Base-by-base conservation (phyloP, 2,329 filamentous ascomycete species). In the Fusarium sp. region DNA sequence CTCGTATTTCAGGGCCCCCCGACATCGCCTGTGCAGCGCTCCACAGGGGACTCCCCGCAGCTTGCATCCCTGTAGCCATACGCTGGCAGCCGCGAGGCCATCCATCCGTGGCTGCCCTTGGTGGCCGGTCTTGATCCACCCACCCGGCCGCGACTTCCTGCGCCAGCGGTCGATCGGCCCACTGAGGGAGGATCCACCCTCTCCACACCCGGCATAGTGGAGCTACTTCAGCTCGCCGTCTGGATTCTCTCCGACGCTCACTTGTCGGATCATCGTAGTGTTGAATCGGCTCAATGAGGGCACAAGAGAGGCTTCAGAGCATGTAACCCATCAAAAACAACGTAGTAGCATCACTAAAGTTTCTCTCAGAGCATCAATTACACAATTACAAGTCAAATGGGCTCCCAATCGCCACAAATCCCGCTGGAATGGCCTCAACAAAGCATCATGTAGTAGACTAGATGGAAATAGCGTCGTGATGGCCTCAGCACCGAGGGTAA, bases 11-110 rank as follows among this genome's bases (percentile, higher is more conserved):
- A 64, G 40, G 65, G 56, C 65, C 62, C 59, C 34, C 49, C 68
- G 46, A 71, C 56, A 63, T 56, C 58, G 62, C 58, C 46, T 49
- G 56, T 67, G 54, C 49, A 58, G 59, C 53, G 50, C n/a, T 63
- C 62, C 59, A 69, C 68, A 67, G 38, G 68, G 68, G 56, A 58
- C 65, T 69, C 68, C 69, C 69, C 69, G 69, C 69, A 67, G 59
- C 63, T 40, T 51, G 40, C 38, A 68, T 68, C 68, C 61, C 68
- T 68, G 53, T 68, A 67, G 57, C 65, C 25, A 71, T 61, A 61
- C 62, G 62, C 68, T 70, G 56, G 66, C 57, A 56, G 66, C 42
- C 29, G 29, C n/a, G 62, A 69, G 33, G 34, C 42, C 51, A 54
- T 33, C 25, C 51, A 54, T 33, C 46, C 49, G 59, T 50, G 60